phyloP scores from a whole-genome alignment of 129 eudicot genomes.

The Tagetes patula region DNA sequence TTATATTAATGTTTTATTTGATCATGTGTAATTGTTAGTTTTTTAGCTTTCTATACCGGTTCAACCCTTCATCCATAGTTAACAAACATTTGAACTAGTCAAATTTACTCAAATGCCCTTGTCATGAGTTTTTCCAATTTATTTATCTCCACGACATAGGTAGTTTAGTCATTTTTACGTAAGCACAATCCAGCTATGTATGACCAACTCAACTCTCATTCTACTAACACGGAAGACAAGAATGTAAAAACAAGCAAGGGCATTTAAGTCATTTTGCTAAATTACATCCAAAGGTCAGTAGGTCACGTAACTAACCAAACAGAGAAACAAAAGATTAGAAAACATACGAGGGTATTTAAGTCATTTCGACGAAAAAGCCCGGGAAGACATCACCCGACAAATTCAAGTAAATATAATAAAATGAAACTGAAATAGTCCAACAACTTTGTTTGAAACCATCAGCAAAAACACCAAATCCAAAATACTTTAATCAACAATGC shows the following conservation, averaged over 20 bases:
- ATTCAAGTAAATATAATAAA: conserved; percentile 22
- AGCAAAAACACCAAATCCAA: conserved; percentile 28
- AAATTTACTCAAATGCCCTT: conserved; percentile 25
- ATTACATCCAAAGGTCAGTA: neutral
- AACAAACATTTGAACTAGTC: neutral
- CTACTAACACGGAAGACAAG: neutral
- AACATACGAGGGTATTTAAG: conserved; percentile 8
- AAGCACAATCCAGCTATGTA: neutral
- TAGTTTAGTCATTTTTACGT: neutral
- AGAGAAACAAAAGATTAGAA: neutral
- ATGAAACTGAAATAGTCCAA: conserved; percentile 26
- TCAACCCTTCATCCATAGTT: conserved; percentile 26
- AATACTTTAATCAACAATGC: conserved; percentile 28
- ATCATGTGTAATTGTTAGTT: conserved; percentile 13
- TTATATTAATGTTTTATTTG: conserved; percentile 2
- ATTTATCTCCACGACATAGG: neutral
- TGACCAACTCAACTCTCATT: neutral
- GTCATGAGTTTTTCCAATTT: conserved; percentile 5
- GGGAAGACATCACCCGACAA: conserved; percentile 26
- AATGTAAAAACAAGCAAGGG: neutral
- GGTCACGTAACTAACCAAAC: neutral
- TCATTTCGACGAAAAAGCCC: neutral
- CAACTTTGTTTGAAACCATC: conserved; percentile 33
- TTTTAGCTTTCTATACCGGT: conserved; percentile 28
- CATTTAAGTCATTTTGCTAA: neutral